A percentile compares a stretch with the other conserved stretches of the same genome.
Evolutionary conservation across 2,329 filamentous ascomycete genomes (phyloP).

Genomic region (Conoideocrella luteorostrata): DNA sequence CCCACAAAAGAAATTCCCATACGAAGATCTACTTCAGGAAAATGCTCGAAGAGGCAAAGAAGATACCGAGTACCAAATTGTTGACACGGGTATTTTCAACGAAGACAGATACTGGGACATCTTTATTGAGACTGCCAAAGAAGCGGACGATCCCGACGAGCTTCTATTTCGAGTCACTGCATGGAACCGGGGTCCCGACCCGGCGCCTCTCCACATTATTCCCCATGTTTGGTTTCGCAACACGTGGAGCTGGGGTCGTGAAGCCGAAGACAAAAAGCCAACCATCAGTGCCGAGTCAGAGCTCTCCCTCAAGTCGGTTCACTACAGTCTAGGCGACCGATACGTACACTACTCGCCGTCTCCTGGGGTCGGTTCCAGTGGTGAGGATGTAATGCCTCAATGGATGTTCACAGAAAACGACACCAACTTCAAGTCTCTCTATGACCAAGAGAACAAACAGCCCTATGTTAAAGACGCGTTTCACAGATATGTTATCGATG

Average conservation of each 20-base stretch:
- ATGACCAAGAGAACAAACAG: conserved; percentile 69
- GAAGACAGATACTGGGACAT: conserved; percentile 96
- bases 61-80: conserved; percentile 85
- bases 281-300: conserved; percentile 61
- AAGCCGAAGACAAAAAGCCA: conserved; percentile 70
- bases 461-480: conserved; percentile 94
- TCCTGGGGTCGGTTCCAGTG: conserved; percentile 70
- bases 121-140: conserved; percentile 92
- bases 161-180: conserved; percentile 90
- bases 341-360: conserved; percentile 85
- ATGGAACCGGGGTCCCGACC: conserved; percentile 89
- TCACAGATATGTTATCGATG: conserved; percentile 78
- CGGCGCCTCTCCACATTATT: conserved; percentile 85
- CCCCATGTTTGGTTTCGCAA: conserved; percentile 97
- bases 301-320: conserved; percentile 67
- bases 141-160: conserved; percentile 85
- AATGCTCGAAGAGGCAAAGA: conserved; percentile 70
- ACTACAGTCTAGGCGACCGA: conserved; percentile 73
- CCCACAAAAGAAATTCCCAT: conserved; percentile 85
- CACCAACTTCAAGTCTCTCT: conserved; percentile 75
- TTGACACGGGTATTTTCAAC: conserved; percentile 82
- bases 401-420: conserved; percentile 95
- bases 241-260: conserved; percentile 91
- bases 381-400: conserved; percentile 77
- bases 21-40: conserved; percentile 78